phyloP scores from a whole-genome alignment of 352 stramenopile species.

The Globisporangium mamillatum region DNA sequence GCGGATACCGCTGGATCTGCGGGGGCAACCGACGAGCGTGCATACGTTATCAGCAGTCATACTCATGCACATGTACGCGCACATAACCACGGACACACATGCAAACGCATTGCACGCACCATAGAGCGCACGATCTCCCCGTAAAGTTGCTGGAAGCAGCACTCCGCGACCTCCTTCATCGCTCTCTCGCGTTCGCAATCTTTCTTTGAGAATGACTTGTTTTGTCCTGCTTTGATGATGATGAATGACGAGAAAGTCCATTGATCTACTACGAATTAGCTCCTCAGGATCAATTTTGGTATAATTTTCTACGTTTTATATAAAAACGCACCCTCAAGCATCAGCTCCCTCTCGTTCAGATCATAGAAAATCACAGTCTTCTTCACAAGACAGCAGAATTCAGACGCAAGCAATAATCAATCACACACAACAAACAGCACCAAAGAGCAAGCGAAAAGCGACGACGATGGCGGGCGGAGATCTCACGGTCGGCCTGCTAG shows the following conservation, averaged over 20 bases:
- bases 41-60: constrained; percentile 3
- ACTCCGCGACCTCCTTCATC: constrained; percentile 85
- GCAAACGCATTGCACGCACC: constrained; percentile 30
- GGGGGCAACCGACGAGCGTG: background rate
- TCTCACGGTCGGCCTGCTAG: constrained; percentile 49
- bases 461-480: constrained; percentile 26
- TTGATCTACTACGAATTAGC: background rate
- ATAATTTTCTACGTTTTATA: background rate
- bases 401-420: background rate
- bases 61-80: no score
- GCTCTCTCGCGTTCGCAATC: background rate
- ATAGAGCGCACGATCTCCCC: constrained; percentile 84
- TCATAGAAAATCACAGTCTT: background rate
- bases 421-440: background rate
- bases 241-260: background rate
- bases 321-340: background rate
- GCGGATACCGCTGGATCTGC: constrained; percentile 68
- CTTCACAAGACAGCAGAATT: background rate
- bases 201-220: background rate
- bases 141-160: constrained; percentile 87
- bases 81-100: background rate
- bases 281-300: background rate
- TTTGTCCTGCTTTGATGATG: background rate
- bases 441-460: background rate
- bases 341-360: background rate